Base-by-base conservation (phyloP, 2,329 filamentous ascomycete genomes). In the Thielaviopsis ethacetica region DNA sequence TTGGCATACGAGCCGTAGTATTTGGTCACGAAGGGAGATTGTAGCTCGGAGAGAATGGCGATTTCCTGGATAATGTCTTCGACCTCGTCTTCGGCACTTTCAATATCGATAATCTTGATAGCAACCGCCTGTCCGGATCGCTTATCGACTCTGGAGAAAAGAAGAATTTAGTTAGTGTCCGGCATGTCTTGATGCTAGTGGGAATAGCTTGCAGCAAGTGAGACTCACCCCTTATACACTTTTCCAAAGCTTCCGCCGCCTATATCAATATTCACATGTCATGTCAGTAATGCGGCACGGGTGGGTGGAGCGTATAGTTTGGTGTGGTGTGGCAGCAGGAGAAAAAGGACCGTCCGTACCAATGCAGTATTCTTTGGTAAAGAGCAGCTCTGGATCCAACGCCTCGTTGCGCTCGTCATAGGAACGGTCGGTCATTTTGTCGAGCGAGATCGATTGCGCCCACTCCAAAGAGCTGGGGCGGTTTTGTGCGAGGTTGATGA, bases 31-130 rank as follows among this genome's bases (percentile, higher is more conserved):
- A 86, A 94, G 53, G 87, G 85, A 98, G 68, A 97, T 72, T 94
- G 88, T 64, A 98, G 82, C 72, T 95, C 91, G 34, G 93, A 95
- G 59, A 98, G 79, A 66, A 98, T 97, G 65, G 69, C 91, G 61
- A 98, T 97, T 69, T 98, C 93, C 71, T 91, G 86, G 61, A 98
- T 95, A 69, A 97, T 93, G 73, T 98, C 93, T 71, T 95, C 91
- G 65, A 98, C 91, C 73, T 98, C 93, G 71, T 98, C 93, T 73
- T 98, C 93, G 67, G 93, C 93, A 74, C 93, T 96, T 73, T 98
- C 93, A 64, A 98, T 93, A 68, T 98, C 93, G 70, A 98, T 97
- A 67, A 98, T 80, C 73, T 98, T 98, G 76, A 98, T 98, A 27
- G 93, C 93, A 56, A 98, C 93, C 13, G 91, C 85, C 68, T 95